These are phyloP conservation scores for Thelephora ganbajun DNA, from an alignment of 768 basidiomycete species.

Conservation along the genomic window DNA sequence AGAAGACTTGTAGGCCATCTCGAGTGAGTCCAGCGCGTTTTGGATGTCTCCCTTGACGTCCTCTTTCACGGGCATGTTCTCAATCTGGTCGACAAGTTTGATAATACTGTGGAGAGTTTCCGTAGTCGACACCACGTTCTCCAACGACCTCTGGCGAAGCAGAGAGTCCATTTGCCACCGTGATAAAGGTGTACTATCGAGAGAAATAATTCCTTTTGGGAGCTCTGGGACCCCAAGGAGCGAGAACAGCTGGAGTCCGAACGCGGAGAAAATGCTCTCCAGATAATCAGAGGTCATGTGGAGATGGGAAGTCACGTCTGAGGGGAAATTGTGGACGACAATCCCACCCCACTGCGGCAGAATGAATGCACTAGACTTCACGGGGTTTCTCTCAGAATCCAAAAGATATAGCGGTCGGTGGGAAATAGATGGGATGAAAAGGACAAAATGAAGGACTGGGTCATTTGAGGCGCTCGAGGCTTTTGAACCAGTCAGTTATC, in stretches of 20 bases:
- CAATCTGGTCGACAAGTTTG: conserved; percentile 71
- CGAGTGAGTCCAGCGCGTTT: conserved; percentile 55
- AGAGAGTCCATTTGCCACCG: conserved; percentile 79
- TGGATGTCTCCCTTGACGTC: conserved; percentile 64
- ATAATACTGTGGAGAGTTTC: conserved; percentile 76
- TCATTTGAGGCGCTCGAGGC: conserved; percentile 90
- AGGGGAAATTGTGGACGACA: conserved; percentile 52
- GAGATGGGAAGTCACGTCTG: conserved; percentile 15
- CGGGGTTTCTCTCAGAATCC: conserved; percentile 33
- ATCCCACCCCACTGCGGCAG: conserved; percentile 93
- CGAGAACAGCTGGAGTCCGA: conserved; percentile 55
- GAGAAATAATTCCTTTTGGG: conserved; percentile 29
- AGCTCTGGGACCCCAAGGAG: conserved; percentile 72
- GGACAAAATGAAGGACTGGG: conserved; percentile 83
- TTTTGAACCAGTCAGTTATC: conserved; percentile 17
- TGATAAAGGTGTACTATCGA: conserved; percentile 23
- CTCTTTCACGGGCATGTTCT: conserved; percentile 82
- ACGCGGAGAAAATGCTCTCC: conserved; percentile 41
- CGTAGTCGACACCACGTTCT: conserved; percentile 52
- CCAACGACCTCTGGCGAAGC: conserved; percentile 49
- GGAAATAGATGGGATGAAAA: conserved; percentile 69
- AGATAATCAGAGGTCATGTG: conserved; percentile 32
- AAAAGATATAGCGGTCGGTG: conserved; percentile 61
- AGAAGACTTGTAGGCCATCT: conserved; percentile 38
- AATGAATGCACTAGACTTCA: conserved; percentile 58